A percentile compares a stretch with the other conserved stretches of the same genome.
Evolutionary conservation across 331 rosid genomes (phyloP).

Genomic region (Arachis monticola): DNA sequence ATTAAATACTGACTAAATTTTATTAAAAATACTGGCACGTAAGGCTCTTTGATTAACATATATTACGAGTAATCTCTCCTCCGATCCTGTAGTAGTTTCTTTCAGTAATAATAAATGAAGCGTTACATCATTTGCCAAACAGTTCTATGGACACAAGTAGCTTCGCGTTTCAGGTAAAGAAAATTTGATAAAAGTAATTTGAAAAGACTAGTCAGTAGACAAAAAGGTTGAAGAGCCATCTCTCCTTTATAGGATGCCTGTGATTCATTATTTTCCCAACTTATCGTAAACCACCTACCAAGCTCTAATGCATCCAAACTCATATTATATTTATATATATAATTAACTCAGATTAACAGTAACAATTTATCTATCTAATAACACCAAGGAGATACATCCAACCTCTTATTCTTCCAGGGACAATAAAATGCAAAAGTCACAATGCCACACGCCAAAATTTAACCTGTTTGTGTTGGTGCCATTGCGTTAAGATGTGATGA

Average conservation of each 20-base stretch:
- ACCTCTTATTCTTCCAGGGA: not conserved
- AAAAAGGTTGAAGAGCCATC: conserved; percentile 45
- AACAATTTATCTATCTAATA: not conserved
- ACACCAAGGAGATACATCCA: conserved; percentile 12
- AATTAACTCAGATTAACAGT: not conserved
- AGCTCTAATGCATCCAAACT: conserved; percentile 19
- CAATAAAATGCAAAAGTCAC: not conserved
- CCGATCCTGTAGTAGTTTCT: not conserved
- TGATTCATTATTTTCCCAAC: conserved; percentile 20
- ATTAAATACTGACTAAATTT: too few relatives aligned
- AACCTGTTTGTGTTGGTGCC: too few relatives aligned
- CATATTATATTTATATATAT: not conserved
- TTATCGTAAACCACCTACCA: conserved; percentile 17
- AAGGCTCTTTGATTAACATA: too few relatives aligned
- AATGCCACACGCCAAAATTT: too few relatives aligned
- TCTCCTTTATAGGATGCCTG: conserved; percentile 39
- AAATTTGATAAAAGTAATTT: conserved; percentile 26
- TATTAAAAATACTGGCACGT: too few relatives aligned
- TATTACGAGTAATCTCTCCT: not conserved
- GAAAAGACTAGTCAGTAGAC: conserved; percentile 58
- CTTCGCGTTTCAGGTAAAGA: conserved; percentile 20
- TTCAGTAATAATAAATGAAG: conserved; percentile 20
- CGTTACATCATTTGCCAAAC: conserved; percentile 10
- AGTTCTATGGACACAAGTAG: conserved; percentile 5
- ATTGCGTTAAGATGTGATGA: too few relatives aligned